Base-by-base conservation (phyloP, 2,329 filamentous ascomycete genomes). In the Botrytis squamosa region DNA sequence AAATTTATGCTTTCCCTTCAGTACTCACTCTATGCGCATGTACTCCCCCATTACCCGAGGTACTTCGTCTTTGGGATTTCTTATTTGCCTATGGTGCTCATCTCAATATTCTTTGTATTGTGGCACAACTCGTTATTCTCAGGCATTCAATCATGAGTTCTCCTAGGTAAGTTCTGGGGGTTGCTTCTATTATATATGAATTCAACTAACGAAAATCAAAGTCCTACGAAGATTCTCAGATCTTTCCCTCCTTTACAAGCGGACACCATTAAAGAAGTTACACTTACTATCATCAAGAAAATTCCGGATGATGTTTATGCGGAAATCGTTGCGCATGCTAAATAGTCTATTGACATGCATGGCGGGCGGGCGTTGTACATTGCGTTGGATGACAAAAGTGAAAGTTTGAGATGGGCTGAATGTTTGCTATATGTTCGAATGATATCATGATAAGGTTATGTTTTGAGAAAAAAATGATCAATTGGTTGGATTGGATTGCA, bases 1-100 rank as follows among this genome's bases (percentile, higher is more conserved):
- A 97, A 84, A 92, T 99, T 72, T 99, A 98, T 81, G 96, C 95
- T 3, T 99, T 99, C 80, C 94, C 96, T 2, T 97, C 93, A 1
- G 96, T 99, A 0, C 85, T 98, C 76, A 99, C 96, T 0, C 88
- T 99, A 69, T 98, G 94, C 80, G 96, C 96, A 40, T 98, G 96
- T 82, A 99, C 96, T 25, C 96, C 96, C 25, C 96, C 96, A 3
- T 83, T 99, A 72, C 95, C 95, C 0, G 95, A 99, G 83, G 96
- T 99, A 0, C 84, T 99, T 72, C 89, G 93, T 76, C 87, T 99
- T 3, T 99, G 96, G 96, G 96, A 99, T 82, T 99, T 99, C 79
- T 84, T 99, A 36, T 97, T 99, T 80, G 95, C 96, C 0, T 99
- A 98, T 78, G 96, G 96, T 0, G 91, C 94, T 52, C 96, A 99